Conservation (phyloP, 1,284 basidiomycete genomes). For the Ganoderma meredithae region DNA sequence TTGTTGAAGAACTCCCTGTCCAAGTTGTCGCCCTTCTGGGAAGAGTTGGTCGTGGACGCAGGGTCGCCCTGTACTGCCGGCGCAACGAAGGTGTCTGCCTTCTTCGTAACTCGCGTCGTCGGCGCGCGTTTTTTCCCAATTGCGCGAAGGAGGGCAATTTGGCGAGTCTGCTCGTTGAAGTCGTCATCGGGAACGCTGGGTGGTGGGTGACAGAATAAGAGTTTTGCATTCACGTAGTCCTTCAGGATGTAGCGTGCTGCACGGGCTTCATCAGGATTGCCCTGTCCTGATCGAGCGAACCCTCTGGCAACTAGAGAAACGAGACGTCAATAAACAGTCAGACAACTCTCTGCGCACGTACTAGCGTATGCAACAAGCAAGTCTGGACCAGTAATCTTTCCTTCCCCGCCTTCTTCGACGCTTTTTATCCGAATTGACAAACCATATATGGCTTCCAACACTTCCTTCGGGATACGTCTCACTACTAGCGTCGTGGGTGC, state of each 20-base stretch:
- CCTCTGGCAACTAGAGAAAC: slow-evolving; percentile 83
- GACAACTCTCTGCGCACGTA: slow-evolving; percentile 53
- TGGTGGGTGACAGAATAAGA: slow-evolving; percentile 92
- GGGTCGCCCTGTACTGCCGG: slow-evolving; percentile 41
- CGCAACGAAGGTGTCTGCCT: slow-evolving; percentile 81
- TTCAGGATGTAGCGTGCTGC: slow-evolving; percentile 95
- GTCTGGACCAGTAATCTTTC: slow-evolving; percentile 81
- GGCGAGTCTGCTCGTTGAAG: slow-evolving; percentile 84
- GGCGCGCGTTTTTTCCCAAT: slow-evolving; percentile 87
- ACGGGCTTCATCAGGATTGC: slow-evolving; percentile 96
- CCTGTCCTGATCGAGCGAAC: slow-evolving; percentile 92
- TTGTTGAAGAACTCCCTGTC: slow-evolving; percentile 88
- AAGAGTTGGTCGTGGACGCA: slow-evolving; percentile 25
- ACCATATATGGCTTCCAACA: slow-evolving; percentile 93
- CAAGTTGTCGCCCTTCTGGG: slow-evolving; percentile 68
- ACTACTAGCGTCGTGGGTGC: slow-evolving; percentile 87
- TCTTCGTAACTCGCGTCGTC: slow-evolving; percentile 82
- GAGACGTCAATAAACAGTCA: neutral
- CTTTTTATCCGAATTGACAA: slow-evolving; percentile 75
- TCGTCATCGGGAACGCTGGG: slow-evolving; percentile 71
- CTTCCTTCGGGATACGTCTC: slow-evolving; percentile 81
- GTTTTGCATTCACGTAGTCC: slow-evolving; percentile 96
- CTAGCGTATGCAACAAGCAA: slow-evolving; percentile 91
- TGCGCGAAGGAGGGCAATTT: slow-evolving; percentile 64
- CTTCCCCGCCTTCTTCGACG: slow-evolving; percentile 88